These are phyloP conservation scores for Phytophthora palmivora DNA, from an alignment of 352 stramenopile genomes.

Conservation along the genomic window DNA sequence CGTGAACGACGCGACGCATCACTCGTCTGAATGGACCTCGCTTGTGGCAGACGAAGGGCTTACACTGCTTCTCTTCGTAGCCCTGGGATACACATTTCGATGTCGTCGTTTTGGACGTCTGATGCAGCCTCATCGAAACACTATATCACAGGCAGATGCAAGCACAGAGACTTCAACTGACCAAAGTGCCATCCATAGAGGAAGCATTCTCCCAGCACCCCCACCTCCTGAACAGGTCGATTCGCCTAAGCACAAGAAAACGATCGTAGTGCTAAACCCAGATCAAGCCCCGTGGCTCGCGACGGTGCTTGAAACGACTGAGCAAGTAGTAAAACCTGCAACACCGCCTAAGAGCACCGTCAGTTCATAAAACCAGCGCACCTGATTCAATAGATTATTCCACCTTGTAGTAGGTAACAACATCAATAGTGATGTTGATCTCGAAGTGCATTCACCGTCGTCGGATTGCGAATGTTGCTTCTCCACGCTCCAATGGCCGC, in stretches of 20 bases:
- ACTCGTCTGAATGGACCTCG: slow-evolving; percentile 43
- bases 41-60: slow-evolving; percentile 49
- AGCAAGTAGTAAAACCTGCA: slow-evolving; percentile 1
- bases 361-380: slow-evolving; percentile 9
- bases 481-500: slow-evolving; percentile 20
- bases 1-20: slow-evolving; percentile 44
- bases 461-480: slow-evolving; percentile 30
- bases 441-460: slow-evolving; percentile 18
- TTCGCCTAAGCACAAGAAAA: slow-evolving; percentile 33
- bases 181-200: slow-evolving; percentile 15
- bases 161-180: slow-evolving; percentile 3
- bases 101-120: slow-evolving; percentile 66
- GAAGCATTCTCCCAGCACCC: slow-evolving; percentile 34
- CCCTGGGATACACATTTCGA: slow-evolving; percentile 64
- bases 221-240: slow-evolving; percentile 9
- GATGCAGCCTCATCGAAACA: slow-evolving; percentile 28
- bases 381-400: slow-evolving; percentile 5
- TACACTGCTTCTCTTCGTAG: slow-evolving; percentile 48
- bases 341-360: slow-evolving; percentile 14
- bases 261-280: slow-evolving; percentile 55
- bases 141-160: background rate
- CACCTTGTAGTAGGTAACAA: background rate
- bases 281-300: slow-evolving; percentile 45
- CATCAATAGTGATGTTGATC: background rate
- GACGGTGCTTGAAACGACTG: slow-evolving; percentile 25